Percentiles rank a stretch among this genome's conserved stretches.
These are phyloP conservation scores for Rostrohypoxylon terebratum DNA, from an alignment of 495 filamentous ascomycete species.

Conservation along the genomic window DNA sequence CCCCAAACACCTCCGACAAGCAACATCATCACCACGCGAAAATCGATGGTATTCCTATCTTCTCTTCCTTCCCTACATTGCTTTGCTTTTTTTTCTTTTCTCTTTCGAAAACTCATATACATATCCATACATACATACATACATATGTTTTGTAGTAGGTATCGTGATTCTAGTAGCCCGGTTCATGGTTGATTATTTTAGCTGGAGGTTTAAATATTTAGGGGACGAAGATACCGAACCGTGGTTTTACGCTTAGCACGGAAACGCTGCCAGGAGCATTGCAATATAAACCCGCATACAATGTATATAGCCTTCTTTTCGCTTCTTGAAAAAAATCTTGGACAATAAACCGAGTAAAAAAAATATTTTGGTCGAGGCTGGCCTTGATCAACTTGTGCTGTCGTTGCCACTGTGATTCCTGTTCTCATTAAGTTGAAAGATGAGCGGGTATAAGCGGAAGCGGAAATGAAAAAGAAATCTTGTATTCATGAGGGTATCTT, in stretches of 20 bases:
- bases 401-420: background rate
- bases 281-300: background rate
- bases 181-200: constrained; percentile 7
- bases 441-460: background rate
- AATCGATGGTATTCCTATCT: constrained; percentile 3
- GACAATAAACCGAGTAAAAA: constrained; percentile 20
- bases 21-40: background rate
- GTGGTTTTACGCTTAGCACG: constrained; percentile 29
- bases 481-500: constrained; percentile 38
- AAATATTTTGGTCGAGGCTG: constrained; percentile 32
- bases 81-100: constrained; percentile 5
- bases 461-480: constrained; percentile 1
- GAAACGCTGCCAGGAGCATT: constrained; percentile 32
- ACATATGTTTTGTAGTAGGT: constrained; percentile 7
- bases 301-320: constrained; percentile 34
- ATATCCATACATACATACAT: constrained; percentile 5
- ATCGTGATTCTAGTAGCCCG: constrained; percentile 26
- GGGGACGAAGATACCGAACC: background rate
- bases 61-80: background rate
- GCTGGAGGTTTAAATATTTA: background rate
- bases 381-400: constrained; percentile 22
- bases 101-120: constrained; percentile 17
- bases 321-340: constrained; percentile 27
- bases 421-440: background rate
- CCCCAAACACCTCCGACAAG: background rate